phyloP scores from a whole-genome alignment of 2,329 filamentous ascomycete species.

The Fusarium sp. region DNA sequence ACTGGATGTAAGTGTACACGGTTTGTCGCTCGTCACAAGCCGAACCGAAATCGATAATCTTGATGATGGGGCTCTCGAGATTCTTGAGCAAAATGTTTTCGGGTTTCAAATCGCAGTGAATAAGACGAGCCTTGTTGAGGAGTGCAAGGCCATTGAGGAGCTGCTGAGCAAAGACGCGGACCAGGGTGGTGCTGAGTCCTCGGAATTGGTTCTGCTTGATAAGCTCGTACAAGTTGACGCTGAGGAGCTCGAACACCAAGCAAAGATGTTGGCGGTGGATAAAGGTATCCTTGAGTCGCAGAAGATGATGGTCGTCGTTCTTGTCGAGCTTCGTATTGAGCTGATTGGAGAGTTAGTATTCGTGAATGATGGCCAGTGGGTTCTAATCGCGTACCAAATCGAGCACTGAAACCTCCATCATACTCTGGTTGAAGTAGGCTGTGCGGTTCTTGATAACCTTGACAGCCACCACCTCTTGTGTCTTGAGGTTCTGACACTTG shows the following conservation, averaged over 20 bases:
- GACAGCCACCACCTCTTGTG: constrained; percentile 96
- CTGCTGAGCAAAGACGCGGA: constrained; percentile 97
- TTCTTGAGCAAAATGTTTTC: constrained; percentile 99
- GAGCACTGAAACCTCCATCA: constrained; percentile 99
- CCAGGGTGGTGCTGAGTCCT: constrained; percentile 93
- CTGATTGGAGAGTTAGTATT: constrained; percentile 55
- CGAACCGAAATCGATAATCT: constrained; percentile 99
- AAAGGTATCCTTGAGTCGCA: constrained; percentile 96
- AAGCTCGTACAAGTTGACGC: constrained; percentile 96
- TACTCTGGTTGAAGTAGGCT: constrained; percentile 99
- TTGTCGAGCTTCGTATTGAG: constrained; percentile 99
- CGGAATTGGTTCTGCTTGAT: constrained; percentile 99
- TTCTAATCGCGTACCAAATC: constrained; percentile 72
- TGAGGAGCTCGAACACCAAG: constrained; percentile 93
- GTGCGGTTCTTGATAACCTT: constrained; percentile 99
- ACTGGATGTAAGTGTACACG: constrained; percentile 99
- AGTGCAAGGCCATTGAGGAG: constrained; percentile 89
- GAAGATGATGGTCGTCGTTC: constrained; percentile 95
- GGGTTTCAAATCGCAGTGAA: constrained; percentile 97
- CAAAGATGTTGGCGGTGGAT: constrained; percentile 98
- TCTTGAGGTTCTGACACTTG: constrained; percentile 98
- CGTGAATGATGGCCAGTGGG: background rate
- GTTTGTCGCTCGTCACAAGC: constrained; percentile 98
- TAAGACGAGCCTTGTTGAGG: constrained; percentile 93
- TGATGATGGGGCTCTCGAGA: constrained; percentile 98